Evolutionary conservation across 257 asterid species (phyloP), one percentile per base, ranked within the genome.

Genomic region (Penstemon newberryi): DNA sequence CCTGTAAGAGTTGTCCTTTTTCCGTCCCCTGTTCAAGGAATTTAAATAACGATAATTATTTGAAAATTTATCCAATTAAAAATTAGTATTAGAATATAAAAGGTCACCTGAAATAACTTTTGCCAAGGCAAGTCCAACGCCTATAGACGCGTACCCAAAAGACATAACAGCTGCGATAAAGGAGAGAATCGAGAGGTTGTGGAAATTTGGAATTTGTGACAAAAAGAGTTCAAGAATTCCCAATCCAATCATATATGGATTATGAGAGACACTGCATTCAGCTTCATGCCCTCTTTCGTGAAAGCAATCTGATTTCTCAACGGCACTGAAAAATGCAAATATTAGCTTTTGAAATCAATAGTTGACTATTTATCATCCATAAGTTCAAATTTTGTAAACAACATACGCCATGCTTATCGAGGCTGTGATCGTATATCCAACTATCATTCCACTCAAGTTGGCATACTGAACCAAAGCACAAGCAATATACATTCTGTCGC

Each of bases 381-480:
- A 38, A 55, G 38, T 47, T 9, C 13, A 42, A 66, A 58, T 19
- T 13, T 11, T 11, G 33, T 65, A 46, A 25, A 62, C 12, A 52
- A 79, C 91, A 25, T 75, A 89, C 95, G 79, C 87, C 88, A 85
- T 81, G 77, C 95, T 86, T 63, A 89, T 85, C 6, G 96, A 84
- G 10, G 95, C 84, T 3, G 95, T 87, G 55, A 89, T 81, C 15
- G 96, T 84, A 41, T 89, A 89, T 45, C 95, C 96, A 37, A 89
- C 69, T 40, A 78, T 71, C 77, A 70, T 80, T n/a, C 96, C 96
- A 69, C 73, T 46, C 4, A 89, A 75, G 77, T 86, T 85, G 66
- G 70, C 74, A 73, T 85, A 89, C 55, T 84, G 95, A 67, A 81
- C 87, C 15, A 74, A 3, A 5, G 87, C 88, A 83, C 96, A 89